A percentile compares a stretch with the other conserved stretches of the same genome.
phyloP scores from a whole-genome alignment of 345 rosid species.

The Gossypium turneri region DNA sequence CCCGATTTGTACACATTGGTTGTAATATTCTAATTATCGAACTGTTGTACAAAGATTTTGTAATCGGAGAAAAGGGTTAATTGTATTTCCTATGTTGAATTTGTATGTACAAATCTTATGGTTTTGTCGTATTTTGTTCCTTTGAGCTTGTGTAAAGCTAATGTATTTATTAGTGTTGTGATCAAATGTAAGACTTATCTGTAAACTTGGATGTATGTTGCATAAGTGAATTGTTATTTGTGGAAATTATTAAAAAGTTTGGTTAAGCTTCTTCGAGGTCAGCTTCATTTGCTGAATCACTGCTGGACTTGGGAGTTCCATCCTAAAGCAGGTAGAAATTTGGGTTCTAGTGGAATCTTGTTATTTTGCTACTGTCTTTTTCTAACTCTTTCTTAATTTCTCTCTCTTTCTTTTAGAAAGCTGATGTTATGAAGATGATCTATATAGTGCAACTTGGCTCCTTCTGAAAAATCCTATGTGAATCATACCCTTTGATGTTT shows the following conservation, averaged over 20 bases:
- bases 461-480: constrained; percentile 4
- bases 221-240: constrained; percentile 1
- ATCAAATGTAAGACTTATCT: background rate
- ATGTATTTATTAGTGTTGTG: constrained; percentile 5
- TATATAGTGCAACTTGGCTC: constrained; percentile 11
- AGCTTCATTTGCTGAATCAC: constrained; percentile 24
- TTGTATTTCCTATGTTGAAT: background rate
- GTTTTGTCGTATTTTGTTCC: background rate
- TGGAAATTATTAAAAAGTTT: constrained; percentile 19
- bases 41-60: constrained; percentile 13
- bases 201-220: constrained; percentile 7
- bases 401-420: constrained; percentile 8
- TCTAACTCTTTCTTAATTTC: constrained; percentile 9
- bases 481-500: background rate
- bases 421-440: constrained; percentile 9
- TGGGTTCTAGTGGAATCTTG: constrained; percentile 24
- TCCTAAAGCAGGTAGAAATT: constrained; percentile 45
- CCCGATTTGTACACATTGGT: background rate
- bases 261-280: constrained; percentile 20
- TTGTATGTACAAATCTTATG: background rate
- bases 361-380: constrained; percentile 2
- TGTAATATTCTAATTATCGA: constrained; percentile 5
- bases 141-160: background rate
- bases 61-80: background rate
- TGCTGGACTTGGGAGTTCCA: constrained; percentile 29